Conservation (phyloP, 2,329 filamentous ascomycete species). For the Aureobasidium subglaciale region DNA sequence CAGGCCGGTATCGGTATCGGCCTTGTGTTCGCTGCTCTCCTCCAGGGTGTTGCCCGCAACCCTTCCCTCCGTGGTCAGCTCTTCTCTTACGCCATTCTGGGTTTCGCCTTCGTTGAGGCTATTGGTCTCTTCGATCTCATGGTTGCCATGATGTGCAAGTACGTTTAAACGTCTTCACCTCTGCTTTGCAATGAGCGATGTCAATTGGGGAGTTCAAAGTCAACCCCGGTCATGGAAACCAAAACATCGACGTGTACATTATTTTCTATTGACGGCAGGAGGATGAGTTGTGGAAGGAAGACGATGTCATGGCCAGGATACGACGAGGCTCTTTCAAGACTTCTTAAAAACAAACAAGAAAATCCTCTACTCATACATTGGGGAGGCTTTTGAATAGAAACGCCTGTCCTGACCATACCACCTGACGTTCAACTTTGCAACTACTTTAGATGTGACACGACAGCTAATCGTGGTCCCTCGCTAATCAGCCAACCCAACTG, state of each 20-base stretch:
- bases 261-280: slow-evolving; percentile 14
- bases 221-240: slow-evolving; percentile 11
- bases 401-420: slow-evolving; percentile 8
- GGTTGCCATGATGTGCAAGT: slow-evolving; percentile 88
- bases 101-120: slow-evolving; percentile 92
- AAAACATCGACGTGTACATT: slow-evolving; percentile 16
- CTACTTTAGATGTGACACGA: slow-evolving; percentile 1
- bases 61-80: slow-evolving; percentile 89
- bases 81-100: slow-evolving; percentile 92
- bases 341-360: slow-evolving; percentile 15
- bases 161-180: slow-evolving; percentile 27
- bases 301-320: slow-evolving; percentile 15
- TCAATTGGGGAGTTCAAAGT: slow-evolving; percentile 7
- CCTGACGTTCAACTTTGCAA: not conserved
- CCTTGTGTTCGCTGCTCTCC: slow-evolving; percentile 85
- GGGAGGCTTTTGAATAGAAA: slow-evolving; percentile 3
- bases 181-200: slow-evolving; percentile 9
- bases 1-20: slow-evolving; percentile 87
- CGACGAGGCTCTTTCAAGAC: slow-evolving; percentile 10
- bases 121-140: slow-evolving; percentile 84
- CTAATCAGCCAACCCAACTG: not conserved
- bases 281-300: slow-evolving; percentile 5
- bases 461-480: not conserved
- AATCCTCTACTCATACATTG: slow-evolving; percentile 12
- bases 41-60: slow-evolving; percentile 88